Evolutionary conservation across 352 stramenopile genomes (phyloP), one percentile per base, ranked within the genome.

Genomic region (Peronospora farinosa): DNA sequence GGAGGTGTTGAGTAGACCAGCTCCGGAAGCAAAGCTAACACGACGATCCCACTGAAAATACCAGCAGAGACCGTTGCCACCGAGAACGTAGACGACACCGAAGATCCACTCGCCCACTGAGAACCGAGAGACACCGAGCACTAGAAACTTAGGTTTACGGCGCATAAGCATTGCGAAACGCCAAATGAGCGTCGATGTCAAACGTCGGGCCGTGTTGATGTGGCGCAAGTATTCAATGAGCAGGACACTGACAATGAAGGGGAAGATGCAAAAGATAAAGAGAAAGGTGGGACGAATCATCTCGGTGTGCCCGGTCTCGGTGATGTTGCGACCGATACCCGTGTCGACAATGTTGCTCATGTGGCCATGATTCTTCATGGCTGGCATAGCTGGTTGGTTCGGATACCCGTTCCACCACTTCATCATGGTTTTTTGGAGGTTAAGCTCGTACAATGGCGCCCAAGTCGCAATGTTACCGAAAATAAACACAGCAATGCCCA

Each of bases 231-330:
- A 53, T 49, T 84, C 71, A 35, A 88, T 73, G 7, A 75, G 35
- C 23, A 88, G 31, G 43, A 84, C 51, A 38, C 69, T 69, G 38
- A 76, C 17, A 43, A 84, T 43, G 57, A 89, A 73, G 1, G 78
- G 78, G 13, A 84, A 21, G 27, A 86, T 72, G 57, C 71, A 77
- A 50, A 81, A 85, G 42, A 88, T 60, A 27, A 85, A 64, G 38
- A 88, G 63, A 52, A 79, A 88, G 11, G 74, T 88, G 37, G 71
- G 71, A 3, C 63, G 65, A 33, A 85, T 59, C 65, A 88, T 83
- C 57, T 88, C 78, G 6, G 65, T 79, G 67, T 84, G 73, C 33
- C 70, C 68, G n/a, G 48, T 65, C 56, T 68, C 51, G 5, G 62
- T 75, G 64, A 79, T 78, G 57, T 83, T 72, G 31, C 72, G 72